Evolutionary conservation across 2,329 filamentous ascomycete genomes (phyloP), one percentile per base, ranked within the genome.

Genomic region (Amauroascus niger): DNA sequence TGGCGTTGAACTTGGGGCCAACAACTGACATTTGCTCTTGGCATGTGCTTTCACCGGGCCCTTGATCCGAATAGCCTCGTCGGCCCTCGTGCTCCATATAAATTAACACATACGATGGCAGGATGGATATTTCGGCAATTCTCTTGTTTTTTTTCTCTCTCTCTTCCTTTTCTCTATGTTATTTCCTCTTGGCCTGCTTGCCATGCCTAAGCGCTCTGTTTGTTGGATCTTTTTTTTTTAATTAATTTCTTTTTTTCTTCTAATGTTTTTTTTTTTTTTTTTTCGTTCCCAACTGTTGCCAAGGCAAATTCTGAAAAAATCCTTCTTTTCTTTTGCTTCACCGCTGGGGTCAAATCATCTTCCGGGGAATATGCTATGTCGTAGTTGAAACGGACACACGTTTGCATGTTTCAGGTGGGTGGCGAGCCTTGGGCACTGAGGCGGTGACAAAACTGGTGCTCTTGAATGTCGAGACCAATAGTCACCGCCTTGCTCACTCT

Each of bases 361-460:
- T 43, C 40, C 16, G 37, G 18, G 37, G 14, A 35, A 4, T 11
- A 18, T 5, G 14, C 6, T 16, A 2, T 9, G 14, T 39, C 24
- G 16, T 35, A 22, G 8, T 37, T 47, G 30, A 37, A 47, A 47
- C 45, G 18, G 30, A 9, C 16, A 35, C 24, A 9, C 11, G 9
- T 33, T n/a, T 47, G 45, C 45, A 47, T 35, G 45, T 47, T 47
- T 47, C 45, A 47, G 4, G 16, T 47, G 35, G 4, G 16, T 47
- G 45, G 28, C 45, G 13, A 47, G 14, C 45, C 30, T 47, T 22
- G 8, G 45, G 30, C 45, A 24, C 3, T 13, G 30, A 24, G 45
- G 45, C 45, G 30, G n/a, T 35, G 18, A 37, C 16, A 24, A 47
- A 45, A 45, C 18, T 43, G 13, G 41, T 26, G 41, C 2, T 11